Evolutionary conservation across 495 filamentous ascomycete species (phyloP).

Genomic region (Aspergillus ellipticus): DNA sequence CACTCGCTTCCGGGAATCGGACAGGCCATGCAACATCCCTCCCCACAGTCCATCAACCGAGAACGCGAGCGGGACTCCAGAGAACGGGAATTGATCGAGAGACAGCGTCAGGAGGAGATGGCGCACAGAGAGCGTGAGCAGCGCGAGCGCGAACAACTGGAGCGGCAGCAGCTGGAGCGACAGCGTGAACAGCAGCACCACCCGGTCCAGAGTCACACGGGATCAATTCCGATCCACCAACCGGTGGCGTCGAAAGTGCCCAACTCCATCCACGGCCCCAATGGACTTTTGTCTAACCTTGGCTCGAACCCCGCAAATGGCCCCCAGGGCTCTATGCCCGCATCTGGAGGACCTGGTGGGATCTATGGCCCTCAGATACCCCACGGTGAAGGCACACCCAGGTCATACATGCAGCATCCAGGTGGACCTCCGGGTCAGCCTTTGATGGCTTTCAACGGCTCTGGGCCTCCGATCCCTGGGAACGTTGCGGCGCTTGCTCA

Average conservation of each 20-base stretch:
- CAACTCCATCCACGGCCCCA: slow-evolving; percentile 79
- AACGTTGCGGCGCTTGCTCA: slow-evolving; percentile 62
- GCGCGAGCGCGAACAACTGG: slow-evolving; percentile 60
- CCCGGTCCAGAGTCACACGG: slow-evolving; percentile 78
- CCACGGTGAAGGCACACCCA: slow-evolving; percentile 54
- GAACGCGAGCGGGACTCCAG: slow-evolving; percentile 52
- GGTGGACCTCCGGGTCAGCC: slow-evolving; percentile 54
- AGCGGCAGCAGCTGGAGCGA: slow-evolving; percentile 51
- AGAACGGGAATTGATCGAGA: slow-evolving; percentile 47
- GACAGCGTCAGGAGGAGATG: slow-evolving; percentile 57
- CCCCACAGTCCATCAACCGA: slow-evolving; percentile 47
- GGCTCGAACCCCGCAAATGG: slow-evolving; percentile 52
- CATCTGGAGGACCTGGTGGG: slow-evolving; percentile 58
- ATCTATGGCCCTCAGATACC: slow-evolving; percentile 67
- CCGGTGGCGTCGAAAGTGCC: slow-evolving; percentile 80
- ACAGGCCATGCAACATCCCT: slow-evolving; percentile 50
- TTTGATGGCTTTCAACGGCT: slow-evolving; percentile 54
- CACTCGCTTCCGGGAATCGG: slow-evolving; percentile 52
- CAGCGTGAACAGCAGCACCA: slow-evolving; percentile 54
- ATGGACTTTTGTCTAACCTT: slow-evolving; percentile 76
- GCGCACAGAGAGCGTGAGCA: slow-evolving; percentile 62
- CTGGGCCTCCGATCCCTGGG: slow-evolving; percentile 45
- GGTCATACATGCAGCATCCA: slow-evolving; percentile 62
- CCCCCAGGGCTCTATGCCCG: slow-evolving; percentile 57
- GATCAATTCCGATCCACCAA: slow-evolving; percentile 83